Percentiles rank a stretch among this genome's conserved stretches.
These are phyloP conservation scores for Xanthoceras sorbifolium DNA, from an alignment of 345 rosid species.

Conservation along the genomic window DNA sequence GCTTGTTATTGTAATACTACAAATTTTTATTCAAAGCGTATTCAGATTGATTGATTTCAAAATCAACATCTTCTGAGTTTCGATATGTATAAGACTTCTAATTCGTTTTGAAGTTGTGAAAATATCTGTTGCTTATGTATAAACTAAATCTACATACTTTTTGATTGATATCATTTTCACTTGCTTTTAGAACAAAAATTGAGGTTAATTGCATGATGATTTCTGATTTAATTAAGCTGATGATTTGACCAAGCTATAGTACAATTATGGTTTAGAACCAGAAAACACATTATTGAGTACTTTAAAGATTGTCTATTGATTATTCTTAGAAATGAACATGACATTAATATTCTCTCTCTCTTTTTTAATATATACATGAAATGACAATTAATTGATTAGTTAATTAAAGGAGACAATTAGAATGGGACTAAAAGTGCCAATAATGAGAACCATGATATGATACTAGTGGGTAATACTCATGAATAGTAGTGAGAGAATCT, in stretches of 20 bases:
- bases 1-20: not conserved
- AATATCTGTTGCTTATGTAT: too few relatives aligned
- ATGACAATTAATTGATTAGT: not conserved
- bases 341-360: conserved; percentile 15
- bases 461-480: not conserved
- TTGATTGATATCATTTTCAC: too few relatives aligned
- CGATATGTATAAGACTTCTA: too few relatives aligned
- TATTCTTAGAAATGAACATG: conserved; percentile 19
- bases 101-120: too few relatives aligned
- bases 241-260: not conserved
- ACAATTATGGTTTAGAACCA: not conserved
- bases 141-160: too few relatives aligned
- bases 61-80: too few relatives aligned
- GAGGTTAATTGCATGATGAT: not conserved
- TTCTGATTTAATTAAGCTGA: not conserved
- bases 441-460: not conserved
- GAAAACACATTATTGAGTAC: not conserved
- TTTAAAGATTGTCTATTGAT: not conserved
- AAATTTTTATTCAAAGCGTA: not conserved
- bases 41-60: not conserved
- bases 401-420: conserved; percentile 8
- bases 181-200: not conserved
- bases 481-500: not conserved
- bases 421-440: not conserved
- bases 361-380: not conserved